phyloP scores from a whole-genome alignment of 2,329 filamentous ascomycete species.

The Ophiocordyceps camponoti-saundersi region DNA sequence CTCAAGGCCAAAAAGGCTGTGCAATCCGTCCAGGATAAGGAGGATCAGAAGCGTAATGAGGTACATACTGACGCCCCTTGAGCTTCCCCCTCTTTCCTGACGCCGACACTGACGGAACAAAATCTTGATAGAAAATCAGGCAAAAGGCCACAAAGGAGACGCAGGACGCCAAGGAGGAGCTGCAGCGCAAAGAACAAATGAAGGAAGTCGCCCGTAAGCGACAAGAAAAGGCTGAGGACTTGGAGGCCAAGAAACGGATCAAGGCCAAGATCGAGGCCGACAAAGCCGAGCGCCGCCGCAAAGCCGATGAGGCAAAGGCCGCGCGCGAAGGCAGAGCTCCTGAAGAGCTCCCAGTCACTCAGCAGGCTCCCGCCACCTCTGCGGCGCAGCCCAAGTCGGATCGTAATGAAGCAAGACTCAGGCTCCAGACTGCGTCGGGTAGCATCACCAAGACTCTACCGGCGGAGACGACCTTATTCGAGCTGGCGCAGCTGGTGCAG shows the following conservation, averaged over 20 bases:
- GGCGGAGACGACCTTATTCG: slow-evolving; percentile 81
- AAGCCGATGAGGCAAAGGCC: slow-evolving; percentile 74
- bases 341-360: slow-evolving; percentile 16
- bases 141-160: slow-evolving; percentile 79
- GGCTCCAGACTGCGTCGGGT: slow-evolving; percentile 57
- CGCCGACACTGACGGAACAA: not conserved
- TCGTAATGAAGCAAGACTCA: slow-evolving; percentile 65
- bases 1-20: slow-evolving; percentile 55
- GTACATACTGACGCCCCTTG: slow-evolving; percentile 19
- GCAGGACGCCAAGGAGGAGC: slow-evolving; percentile 79
- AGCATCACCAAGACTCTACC: slow-evolving; percentile 78
- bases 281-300: slow-evolving; percentile 74
- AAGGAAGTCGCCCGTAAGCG: slow-evolving; percentile 80
- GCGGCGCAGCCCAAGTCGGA: slow-evolving; percentile 44
- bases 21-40: slow-evolving; percentile 56
- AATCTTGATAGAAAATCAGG: slow-evolving; percentile 39
- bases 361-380: slow-evolving; percentile 27
- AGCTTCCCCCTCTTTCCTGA: not conserved
- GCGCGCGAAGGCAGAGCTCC: slow-evolving; percentile 57
- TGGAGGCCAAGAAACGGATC: slow-evolving; percentile 75
- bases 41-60: slow-evolving; percentile 74
- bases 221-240: slow-evolving; percentile 71
- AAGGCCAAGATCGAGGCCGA: slow-evolving; percentile 90
- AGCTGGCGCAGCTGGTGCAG: slow-evolving; percentile 64
- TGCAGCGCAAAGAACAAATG: slow-evolving; percentile 74